Evolutionary conservation across 1,284 basidiomycete genomes (phyloP), one percentile per base, ranked within the genome.

Genomic region (Sutorius eximius): DNA sequence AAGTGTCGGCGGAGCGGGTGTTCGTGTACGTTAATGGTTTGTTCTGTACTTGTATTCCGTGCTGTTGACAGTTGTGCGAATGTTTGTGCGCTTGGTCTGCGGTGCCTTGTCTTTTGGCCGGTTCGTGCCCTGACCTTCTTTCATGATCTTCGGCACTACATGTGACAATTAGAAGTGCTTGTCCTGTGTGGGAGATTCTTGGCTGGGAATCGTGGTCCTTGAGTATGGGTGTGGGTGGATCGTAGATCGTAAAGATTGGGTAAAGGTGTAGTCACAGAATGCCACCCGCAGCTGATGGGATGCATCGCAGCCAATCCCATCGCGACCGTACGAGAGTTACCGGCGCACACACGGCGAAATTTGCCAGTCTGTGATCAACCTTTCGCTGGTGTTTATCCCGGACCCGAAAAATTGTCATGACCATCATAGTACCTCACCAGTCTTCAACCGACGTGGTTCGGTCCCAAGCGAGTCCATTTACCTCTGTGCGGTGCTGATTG

Each of bases 321-420:
- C 24, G 53, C 13, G 10, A 9, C 24, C 22, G 5, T 24, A 27
- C 45, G 3, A 34, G 20, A 16, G 30, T 34, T 34, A 13, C 32
- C 32, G 32, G 32, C 5, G 22, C 32, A 29, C 45, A 49, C 12
- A 27, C 13, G 22, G 18, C 45, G 22, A 11, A 11, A 27, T 48
- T 10, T 11, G 36, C 34, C 5, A 24, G 20, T 16, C 8, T n/a
- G 24, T 27, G 24, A 27, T 27, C 24, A 27, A 27, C 24, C n/a
- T n/a, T n/a, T n/a, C n/a, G n/a, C n/a, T n/a, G n/a, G n/a, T n/a
- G n/a, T n/a, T n/a, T n/a, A n/a, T n/a, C 10, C n/a, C 5, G 16
- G 48, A 49, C 42, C 22, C 44, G 49, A 51, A 33, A n/a, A n/a
- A n/a, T n/a, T n/a, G n/a, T n/a, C n/a, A n/a, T 36, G 32, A 11